phyloP scores from a whole-genome alignment of 2,329 filamentous ascomycete genomes.

The Dactylellina haptotyla region DNA sequence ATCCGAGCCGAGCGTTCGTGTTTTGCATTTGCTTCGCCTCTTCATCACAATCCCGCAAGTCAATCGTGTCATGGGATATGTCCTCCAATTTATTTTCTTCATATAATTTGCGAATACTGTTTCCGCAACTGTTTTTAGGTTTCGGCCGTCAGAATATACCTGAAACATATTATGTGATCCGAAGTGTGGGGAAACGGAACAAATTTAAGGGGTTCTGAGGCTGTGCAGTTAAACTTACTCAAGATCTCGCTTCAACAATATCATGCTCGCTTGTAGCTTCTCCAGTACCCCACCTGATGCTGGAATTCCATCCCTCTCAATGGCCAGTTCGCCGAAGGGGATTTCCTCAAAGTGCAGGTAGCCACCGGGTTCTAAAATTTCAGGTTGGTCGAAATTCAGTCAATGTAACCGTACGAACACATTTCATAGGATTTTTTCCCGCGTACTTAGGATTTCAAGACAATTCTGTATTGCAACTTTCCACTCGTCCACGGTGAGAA shows the following conservation, averaged over 20 bases:
- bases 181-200: neutral
- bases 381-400: neutral
- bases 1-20: conserved; percentile 26
- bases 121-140: conserved; percentile 38
- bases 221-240: conserved; percentile 30
- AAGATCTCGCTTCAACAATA: conserved; percentile 30
- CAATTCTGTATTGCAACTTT: conserved; percentile 32
- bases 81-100: conserved; percentile 22
- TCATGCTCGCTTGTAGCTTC: conserved; percentile 42
- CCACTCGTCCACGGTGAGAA: conserved; percentile 41
- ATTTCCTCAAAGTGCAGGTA: conserved; percentile 45
- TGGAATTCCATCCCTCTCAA: conserved; percentile 26
- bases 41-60: conserved; percentile 31
- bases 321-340: conserved; percentile 32
- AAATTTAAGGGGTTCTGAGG: conserved; percentile 1
- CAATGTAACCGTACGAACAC: neutral
- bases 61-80: conserved; percentile 23
- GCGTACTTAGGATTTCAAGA: conserved; percentile 33
- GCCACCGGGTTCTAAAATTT: conserved; percentile 24
- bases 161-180: conserved; percentile 14
- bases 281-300: conserved; percentile 31
- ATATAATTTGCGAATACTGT: conserved; percentile 30
- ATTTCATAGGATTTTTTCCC: neutral
- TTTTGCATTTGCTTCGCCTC: conserved; percentile 50
- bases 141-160: conserved; percentile 13